Evolutionary conservation across 805 yeast species (phyloP), one percentile per base, ranked within the genome.

Genomic region (Ogataea sp.): DNA sequence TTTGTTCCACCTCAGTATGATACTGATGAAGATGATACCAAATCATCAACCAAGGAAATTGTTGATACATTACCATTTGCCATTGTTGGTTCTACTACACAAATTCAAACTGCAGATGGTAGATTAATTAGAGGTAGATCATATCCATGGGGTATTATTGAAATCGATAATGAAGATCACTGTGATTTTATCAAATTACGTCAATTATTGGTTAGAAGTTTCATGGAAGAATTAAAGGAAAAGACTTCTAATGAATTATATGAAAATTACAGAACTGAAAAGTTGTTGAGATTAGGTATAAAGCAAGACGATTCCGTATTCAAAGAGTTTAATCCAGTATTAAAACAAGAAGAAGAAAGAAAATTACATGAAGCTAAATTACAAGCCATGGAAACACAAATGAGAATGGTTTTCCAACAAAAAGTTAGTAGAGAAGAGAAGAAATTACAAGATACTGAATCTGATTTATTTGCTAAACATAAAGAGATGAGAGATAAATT

Each of bases 61-160:
- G 70, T 81, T 63, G 65, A 74, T 37, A 76, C 71, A 52, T 71
- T 86, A 45, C 99, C 99, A 35, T 90, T 86, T 65, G 97, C 98
- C 15, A 81, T 93, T 47, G 84, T 93, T 39, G 98, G 97, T 18
- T 86, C 97, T 18, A 84, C 93, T 18, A 65, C 67, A 43, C 78
- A 77, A 46, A 80, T 83, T 27, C 79, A 79, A 50, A 71, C 74
- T 34, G 59, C 71, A 32, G 93, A 84, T 55, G 96, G 96, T 32
- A 74, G 85, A 59, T 45, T 56, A 18, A 94, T 89, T 34, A 79
- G 97, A 62, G 97, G 96, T 50, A 83, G 98, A 65, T 68, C 75
- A 45, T 90, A 90, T 61, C 97, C 97, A 45, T 93, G 98, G 98
- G 97, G 97, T 49, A 71, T 83, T 18, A 83, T 93, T 53, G 97